A percentile compares a stretch with the other conserved stretches of the same genome.
These are phyloP conservation scores for Leucosporidium scottii DNA, from an alignment of 768 basidiomycete species.

Conservation along the genomic window DNA sequence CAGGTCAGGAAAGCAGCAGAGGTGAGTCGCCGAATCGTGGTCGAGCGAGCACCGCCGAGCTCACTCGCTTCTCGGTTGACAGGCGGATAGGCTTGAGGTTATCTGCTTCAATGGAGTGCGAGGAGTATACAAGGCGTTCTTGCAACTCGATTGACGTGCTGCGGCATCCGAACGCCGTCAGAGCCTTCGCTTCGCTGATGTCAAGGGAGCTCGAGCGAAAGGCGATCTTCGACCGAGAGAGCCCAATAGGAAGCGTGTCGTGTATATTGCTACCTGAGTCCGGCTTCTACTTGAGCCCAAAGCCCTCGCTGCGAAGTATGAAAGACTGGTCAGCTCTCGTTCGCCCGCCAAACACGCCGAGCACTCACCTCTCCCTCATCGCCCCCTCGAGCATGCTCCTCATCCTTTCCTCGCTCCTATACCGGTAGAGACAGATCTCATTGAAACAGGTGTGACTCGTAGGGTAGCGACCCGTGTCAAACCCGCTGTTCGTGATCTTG, in stretches of 20 bases:
- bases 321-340: neutral
- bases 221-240: no score
- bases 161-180: no score
- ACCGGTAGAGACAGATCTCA: constrained; percentile 11
- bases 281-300: neutral
- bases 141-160: neutral
- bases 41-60: neutral
- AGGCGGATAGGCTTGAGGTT: constrained; percentile 7
- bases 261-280: neutral
- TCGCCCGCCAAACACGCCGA: no score
- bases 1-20: neutral
- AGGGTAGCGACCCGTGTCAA: constrained; percentile 3
- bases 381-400: constrained; percentile 13
- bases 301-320: neutral
- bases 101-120: constrained; percentile 29
- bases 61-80: neutral
- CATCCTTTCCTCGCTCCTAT: constrained; percentile 6
- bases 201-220: no score
- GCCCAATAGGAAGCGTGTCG: no score
- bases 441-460: constrained; percentile 36
- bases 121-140: constrained; percentile 13
- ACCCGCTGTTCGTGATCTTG: constrained; percentile 15
- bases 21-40: neutral
- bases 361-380: constrained; percentile 19
- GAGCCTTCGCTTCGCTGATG: no score